Conservation (phyloP, 441 rosid species). For the Arabidopsis hybrid region DNA sequence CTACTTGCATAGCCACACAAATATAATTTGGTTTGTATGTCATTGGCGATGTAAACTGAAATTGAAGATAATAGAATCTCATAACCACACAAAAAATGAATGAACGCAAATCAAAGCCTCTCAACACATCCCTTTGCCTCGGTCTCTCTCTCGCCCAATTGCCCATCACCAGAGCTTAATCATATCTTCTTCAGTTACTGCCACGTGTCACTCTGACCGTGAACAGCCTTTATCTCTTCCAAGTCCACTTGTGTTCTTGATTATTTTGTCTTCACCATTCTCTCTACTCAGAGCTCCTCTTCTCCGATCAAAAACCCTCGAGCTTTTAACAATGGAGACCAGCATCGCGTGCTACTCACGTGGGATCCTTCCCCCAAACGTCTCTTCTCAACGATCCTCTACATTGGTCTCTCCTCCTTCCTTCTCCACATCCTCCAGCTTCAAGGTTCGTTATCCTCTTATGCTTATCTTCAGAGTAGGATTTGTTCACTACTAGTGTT, state of each 20-base stretch:
- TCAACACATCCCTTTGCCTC: slow-evolving; percentile 28
- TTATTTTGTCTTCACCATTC: slow-evolving; percentile 29
- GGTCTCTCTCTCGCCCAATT: slow-evolving; percentile 45
- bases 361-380: slow-evolving; percentile 67
- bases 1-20: too few relatives aligned
- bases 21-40: not conserved
- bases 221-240: slow-evolving; percentile 54
- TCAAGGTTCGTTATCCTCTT: slow-evolving; percentile 57
- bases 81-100: slow-evolving; percentile 62
- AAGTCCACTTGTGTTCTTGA: slow-evolving; percentile 18
- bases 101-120: slow-evolving; percentile 51
- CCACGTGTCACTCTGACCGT: slow-evolving; percentile 62
- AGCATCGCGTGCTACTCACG: slow-evolving; percentile 69
- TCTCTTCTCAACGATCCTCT: slow-evolving; percentile 76
- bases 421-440: slow-evolving; percentile 59
- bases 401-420: slow-evolving; percentile 63
- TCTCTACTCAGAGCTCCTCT: not conserved
- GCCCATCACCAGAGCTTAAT: slow-evolving; percentile 32
- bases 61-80: slow-evolving; percentile 11
- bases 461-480: not conserved
- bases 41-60: not conserved
- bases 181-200: slow-evolving; percentile 41
- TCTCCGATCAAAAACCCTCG: slow-evolving; percentile 15
- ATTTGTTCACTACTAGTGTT: not conserved
- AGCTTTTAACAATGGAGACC: slow-evolving; percentile 65